Conservation (phyloP, 2,329 filamentous ascomycete genomes). For the Ceratocystis eucalypticola region DNA sequence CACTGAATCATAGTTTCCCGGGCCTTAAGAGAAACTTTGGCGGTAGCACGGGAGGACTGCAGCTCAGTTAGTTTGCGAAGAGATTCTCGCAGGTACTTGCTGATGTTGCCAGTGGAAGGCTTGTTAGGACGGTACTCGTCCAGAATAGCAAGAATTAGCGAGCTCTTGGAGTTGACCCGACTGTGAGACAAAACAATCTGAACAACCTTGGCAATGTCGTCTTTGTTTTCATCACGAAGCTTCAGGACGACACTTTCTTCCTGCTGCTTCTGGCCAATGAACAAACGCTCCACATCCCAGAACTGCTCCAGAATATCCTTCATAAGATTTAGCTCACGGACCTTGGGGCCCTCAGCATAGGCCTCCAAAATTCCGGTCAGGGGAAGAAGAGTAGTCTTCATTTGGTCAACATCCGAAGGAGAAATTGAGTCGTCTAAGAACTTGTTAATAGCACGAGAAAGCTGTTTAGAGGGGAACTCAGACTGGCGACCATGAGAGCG, state of each 20-base stretch:
- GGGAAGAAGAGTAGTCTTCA: conserved; percentile 61
- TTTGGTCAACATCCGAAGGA: conserved; percentile 55
- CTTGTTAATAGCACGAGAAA: conserved; percentile 70
- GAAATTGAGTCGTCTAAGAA: conserved; percentile 80
- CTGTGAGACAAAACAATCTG: conserved; percentile 88
- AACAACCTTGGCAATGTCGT: conserved; percentile 72
- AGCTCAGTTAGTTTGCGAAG: conserved; percentile 83
- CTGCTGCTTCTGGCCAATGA: conserved; percentile 69
- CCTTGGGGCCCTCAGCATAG: conserved; percentile 80
- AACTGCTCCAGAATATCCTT: conserved; percentile 68
- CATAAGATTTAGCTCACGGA: conserved; percentile 76
- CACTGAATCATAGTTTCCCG: conserved; percentile 96
- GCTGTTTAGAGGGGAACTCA: conserved; percentile 84
- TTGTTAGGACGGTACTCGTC: conserved; percentile 93
- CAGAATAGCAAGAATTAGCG: conserved; percentile 77
- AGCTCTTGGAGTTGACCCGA: conserved; percentile 84
- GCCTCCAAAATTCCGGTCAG: conserved; percentile 63
- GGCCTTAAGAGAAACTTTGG: conserved; percentile 94
- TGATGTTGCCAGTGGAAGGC: conserved; percentile 75
- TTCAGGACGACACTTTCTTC: conserved; percentile 90
- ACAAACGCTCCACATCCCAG: conserved; percentile 70
- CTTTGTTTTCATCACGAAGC: conserved; percentile 92
- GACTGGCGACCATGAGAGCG: conserved; percentile 60
- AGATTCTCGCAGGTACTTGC: conserved; percentile 70
- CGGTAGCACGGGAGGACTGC: conserved; percentile 63